Base-by-base conservation (phyloP, 345 rosid genomes). In the Angophora floribunda region DNA sequence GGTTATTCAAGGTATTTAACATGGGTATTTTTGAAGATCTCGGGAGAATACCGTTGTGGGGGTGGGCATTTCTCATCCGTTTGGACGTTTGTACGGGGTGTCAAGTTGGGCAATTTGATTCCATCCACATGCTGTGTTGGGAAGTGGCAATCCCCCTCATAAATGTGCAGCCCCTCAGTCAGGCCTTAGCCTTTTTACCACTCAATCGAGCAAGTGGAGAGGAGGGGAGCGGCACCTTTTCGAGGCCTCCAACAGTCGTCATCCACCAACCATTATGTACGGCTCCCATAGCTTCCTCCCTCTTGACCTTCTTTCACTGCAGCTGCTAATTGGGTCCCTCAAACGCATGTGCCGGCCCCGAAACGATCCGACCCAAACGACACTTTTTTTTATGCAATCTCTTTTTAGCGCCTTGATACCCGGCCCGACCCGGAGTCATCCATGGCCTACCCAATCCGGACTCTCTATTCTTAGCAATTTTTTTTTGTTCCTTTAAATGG, bases 111-210 rank as follows among this genome's bases (percentile, higher is more conserved):
- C 50, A 87, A 36, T 22, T 65, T 30, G 88, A 65, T 87, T 67
- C 78, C 78, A 30, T 87, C 59, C 88, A 87, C 84, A 19, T 87
- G 88, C 47, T 6, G 80, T 70, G 80, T 70, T 41, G 47, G 80
- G 80, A 70, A 70, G 12, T 36, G 80, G 47, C 80, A 70, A 17
- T 5, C 24, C 47, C 80, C 12, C 32, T 17, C 44, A 9, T 70
- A 36, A 70, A 70, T 36, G 80, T 28, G 61, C 59, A 21, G 61
- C 61, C 12, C 6, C 61, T 21, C 28, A 28, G 61, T 8, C 61
- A 55, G 61, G 61, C 6, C 61, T 21, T 9, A 22, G 61, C 61
- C 28, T 55, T 28, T 55, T 9, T 36, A 36, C 28, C 28, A 0
- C 61, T 55, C 61, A 1, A 55, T 9, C 6, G 22, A 16, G 45